Evolutionary conservation across 1,284 basidiomycete genomes (phyloP).

Genomic region (Ceratobasidium sp.): DNA sequence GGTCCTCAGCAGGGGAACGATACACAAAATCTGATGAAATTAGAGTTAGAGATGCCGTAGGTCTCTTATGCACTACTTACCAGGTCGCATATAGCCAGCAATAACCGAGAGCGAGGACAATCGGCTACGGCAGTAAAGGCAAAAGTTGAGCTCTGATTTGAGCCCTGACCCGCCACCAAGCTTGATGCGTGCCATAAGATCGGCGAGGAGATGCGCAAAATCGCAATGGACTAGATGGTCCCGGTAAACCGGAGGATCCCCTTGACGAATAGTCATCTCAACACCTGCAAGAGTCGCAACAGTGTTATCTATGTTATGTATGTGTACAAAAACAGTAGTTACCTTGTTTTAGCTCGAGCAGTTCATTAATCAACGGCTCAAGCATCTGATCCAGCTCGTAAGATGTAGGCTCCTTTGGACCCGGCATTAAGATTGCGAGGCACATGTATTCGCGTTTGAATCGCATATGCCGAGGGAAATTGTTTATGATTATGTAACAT

Average conservation of each 20-base stretch:
- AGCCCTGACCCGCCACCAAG: conserved; percentile 22
- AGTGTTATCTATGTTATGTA: no score
- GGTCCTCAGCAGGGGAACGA: background rate
- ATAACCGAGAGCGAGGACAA: background rate
- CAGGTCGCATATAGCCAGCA: background rate
- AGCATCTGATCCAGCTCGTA: conserved; percentile 31
- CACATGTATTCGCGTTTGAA: conserved; percentile 32
- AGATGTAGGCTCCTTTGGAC: conserved; percentile 25
- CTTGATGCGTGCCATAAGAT: conserved; percentile 33
- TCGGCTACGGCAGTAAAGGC: conserved; percentile 1
- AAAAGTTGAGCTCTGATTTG: conserved; percentile 28
- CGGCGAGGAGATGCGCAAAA: conserved; percentile 4
- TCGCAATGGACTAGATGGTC: conserved; percentile 7
- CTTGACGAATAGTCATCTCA: background rate
- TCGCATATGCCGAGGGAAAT: conserved; percentile 31
- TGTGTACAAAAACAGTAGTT: no score
- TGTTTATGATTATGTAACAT: conserved; percentile 29
- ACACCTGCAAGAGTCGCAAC: no score
- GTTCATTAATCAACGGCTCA: conserved; percentile 24
- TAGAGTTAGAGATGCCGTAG: no score
- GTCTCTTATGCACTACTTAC: background rate
- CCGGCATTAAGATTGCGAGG: conserved; percentile 26
- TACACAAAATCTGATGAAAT: background rate
- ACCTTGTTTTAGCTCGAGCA: conserved; percentile 28
- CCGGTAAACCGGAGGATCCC: background rate